Base-by-base conservation (phyloP, 2,329 filamentous ascomycete species). In the Aquanectria penicillioides region DNA sequence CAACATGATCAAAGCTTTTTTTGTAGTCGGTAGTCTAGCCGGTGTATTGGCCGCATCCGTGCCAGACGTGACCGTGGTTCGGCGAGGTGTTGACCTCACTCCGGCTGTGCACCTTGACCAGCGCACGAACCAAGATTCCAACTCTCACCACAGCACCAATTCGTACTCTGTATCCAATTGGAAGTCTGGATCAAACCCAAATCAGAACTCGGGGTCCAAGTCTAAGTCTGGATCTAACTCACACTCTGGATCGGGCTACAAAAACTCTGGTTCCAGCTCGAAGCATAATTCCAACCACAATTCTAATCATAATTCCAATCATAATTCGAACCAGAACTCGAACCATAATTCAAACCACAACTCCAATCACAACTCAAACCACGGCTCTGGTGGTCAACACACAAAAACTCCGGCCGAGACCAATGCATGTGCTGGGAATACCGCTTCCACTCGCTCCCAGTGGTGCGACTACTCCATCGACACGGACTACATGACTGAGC, bases 401-500 rank as follows among this genome's bases (percentile, higher is more conserved):
- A 13, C 53, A 49, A 44, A 36, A n/a, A 28, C 17, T 10, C n/a
- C 9, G n/a, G 29, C 29, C 37, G 9, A 17, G 18, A 43, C 23
- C 6, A 12, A 38, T 11, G 11, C 47, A 15, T 63, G 60, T 17
- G 25, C 28, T 15, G 60, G 60, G 5, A 74, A 74, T 62, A 69
- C 69, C 1, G 66, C 72, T 4, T 69, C 64, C 9, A 68, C 71
- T 22, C 71, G 74, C 7, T 56, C 58, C 8, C 66, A 74, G 57
- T 82, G 82, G 83, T 81, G 81, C 23, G 75, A 82, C 49, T 81
- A 79, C 61, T 79, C 78, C 49, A 75, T 83, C 40, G 71, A 77
- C 31, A 83, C 80, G 3, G 78, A 85, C 66, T 83, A 79, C 66
- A 75, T 72, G 28, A 70, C 71, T 1, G 69, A 72, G 3, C 71